Base-by-base conservation (phyloP, 2,329 filamentous ascomycete genomes). In the Penicillium sp. region DNA sequence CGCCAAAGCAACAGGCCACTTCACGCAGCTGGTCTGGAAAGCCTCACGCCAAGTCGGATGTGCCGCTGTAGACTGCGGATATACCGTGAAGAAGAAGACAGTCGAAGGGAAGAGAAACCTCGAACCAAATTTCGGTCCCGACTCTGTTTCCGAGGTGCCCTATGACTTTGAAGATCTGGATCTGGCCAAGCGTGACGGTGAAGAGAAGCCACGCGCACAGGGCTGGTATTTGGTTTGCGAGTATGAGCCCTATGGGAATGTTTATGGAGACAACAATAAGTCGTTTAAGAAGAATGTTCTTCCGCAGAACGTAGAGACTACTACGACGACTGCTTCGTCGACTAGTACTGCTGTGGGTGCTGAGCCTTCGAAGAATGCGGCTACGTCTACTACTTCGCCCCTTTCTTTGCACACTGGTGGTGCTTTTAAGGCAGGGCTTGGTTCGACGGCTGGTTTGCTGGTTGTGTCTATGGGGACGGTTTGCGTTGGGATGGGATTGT, bases 21-120 rank as follows among this genome's bases (percentile, higher is more conserved):
- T 90, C 62, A 88, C 87, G 1, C 87, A 90, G 75, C 70, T 90
- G 6, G 87, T 90, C 5, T 90, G 88, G 88, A 83, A 81, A 69
- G 70, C 75, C 22, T 88, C 85, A 1, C 84, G 75, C 6, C 75
- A 77, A 32, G 80, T 88, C 1, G 85, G 86, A 0, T 90, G 81
- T 59, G 81, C 70, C 24, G 70, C 71, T 39, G 66, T 71, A 14
- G 62, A 75, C 57, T 81, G 79, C 53, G 68, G 73, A 44, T 73
- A 71, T 48, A 55, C 53, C 6, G n/a, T 21, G 16, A 21, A 11
- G 38, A 40, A 21, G n/a, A 40, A 40, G 38, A 21, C 6, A 7
- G 34, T 36, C 2, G 41, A 18, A 38, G 79, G 46, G 68, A 73
- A 34, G 60, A 69, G 49, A 21, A 29, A 34, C 31, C 9, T 31